Conservation (phyloP, 345 rosid species). For the Cochlearia excelsa region DNA sequence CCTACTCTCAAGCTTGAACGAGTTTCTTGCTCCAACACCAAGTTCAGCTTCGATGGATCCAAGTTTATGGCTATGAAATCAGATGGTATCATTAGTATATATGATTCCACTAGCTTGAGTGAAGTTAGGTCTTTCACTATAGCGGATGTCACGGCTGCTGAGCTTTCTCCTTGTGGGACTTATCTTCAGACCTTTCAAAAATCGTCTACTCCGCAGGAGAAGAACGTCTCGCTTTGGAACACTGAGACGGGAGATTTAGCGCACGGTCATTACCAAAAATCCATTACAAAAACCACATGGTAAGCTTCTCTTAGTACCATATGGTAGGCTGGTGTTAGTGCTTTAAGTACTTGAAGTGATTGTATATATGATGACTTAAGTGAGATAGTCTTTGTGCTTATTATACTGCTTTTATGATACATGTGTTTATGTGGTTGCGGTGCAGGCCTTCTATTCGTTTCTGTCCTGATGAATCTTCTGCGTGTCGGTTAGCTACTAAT, state of each 20-base stretch:
- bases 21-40: slow-evolving; percentile 56
- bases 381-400: slow-evolving; percentile 10
- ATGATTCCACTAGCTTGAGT: slow-evolving; percentile 53
- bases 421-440: slow-evolving; percentile 22
- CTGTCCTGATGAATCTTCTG: slow-evolving; percentile 75
- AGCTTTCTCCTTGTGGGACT: slow-evolving; percentile 73
- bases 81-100: slow-evolving; percentile 49
- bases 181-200: slow-evolving; percentile 90
- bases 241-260: slow-evolving; percentile 61
- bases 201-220: slow-evolving; percentile 68
- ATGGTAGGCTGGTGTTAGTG: slow-evolving; percentile 44
- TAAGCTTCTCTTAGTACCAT: slow-evolving; percentile 33
- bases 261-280: slow-evolving; percentile 69
- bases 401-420: slow-evolving; percentile 6
- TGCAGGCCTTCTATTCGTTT: slow-evolving; percentile 81
- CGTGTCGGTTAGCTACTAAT: slow-evolving; percentile 80
- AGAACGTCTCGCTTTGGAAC: slow-evolving; percentile 71
- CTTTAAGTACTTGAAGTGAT: neutral
- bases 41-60: slow-evolving; percentile 75
- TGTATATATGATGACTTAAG: neutral
- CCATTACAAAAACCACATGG: slow-evolving; percentile 78
- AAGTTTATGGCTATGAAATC: slow-evolving; percentile 63
- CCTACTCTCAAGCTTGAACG: slow-evolving; percentile 60
- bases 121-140: slow-evolving; percentile 63
- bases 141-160: slow-evolving; percentile 54